Base-by-base conservation (phyloP, 78 protist genomes). In the Salpingoeca rosetta region DNA sequence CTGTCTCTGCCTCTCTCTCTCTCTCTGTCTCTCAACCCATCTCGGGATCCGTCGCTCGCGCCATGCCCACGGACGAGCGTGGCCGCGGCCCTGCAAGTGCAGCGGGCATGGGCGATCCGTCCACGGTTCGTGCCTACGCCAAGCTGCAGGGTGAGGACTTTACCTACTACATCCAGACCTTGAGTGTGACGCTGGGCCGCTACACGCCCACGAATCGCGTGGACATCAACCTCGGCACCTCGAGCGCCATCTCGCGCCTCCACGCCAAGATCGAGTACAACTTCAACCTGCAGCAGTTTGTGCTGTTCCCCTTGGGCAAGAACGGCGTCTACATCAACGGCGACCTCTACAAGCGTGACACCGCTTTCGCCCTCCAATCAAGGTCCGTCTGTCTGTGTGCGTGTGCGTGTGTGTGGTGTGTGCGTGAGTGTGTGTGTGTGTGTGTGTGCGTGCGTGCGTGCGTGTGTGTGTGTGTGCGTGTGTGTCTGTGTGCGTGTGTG, bases 131-230 rank as follows among this genome's bases (percentile, higher is more conserved):
- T 2, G 81, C 81, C n/a, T 77, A 41, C 35, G 81, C 81, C 51
- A 77, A 77, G 51, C 51, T 84, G 37, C 51, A 73, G 41, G 87
- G 87, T 25, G 38, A 3, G 40, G 44, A 78, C 36, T 45, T 81
- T 56, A 78, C 28, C 40, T 72, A 86, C 84, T 86, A 80, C 65
- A 38, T 86, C 2, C 88, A 38, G 40, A 44, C 88, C 31, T 80
- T 86, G 27, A n/a, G 28, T 1, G 88, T 80, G 56, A 81, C 88
- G 2, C 80, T 86, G 26, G 88, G 88, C 11, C 84, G 88, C 56
- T 44, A 86, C 28, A 38, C 83, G 35, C 3, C 76, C 24, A 24
- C 24, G 37, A 40, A 27, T 3, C 44, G 12, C n/a, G 74, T 77
- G 1, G 88, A 86, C 26, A 75, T 86, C 27, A 76, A 86, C 36